Conservation (phyloP, 192 early-diverging fungal species). For the Diversispora eburnea region DNA sequence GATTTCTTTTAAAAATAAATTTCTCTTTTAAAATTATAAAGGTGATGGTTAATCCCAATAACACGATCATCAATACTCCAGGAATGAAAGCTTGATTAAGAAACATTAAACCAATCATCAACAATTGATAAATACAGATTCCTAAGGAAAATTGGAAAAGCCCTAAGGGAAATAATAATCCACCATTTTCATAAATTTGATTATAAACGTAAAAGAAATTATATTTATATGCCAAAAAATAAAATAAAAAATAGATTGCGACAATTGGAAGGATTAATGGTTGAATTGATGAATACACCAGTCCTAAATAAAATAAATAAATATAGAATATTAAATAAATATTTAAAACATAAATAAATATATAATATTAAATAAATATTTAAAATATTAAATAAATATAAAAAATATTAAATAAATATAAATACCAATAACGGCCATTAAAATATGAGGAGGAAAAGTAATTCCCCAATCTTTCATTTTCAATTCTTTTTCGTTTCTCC, state of each 20-base stretch:
- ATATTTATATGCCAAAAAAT: constrained; percentile 74
- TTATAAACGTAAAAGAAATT: constrained; percentile 79
- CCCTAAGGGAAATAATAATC: constrained; percentile 58
- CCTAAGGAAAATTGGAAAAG: constrained; percentile 63
- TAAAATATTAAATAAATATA: neutral
- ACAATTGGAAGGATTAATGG: constrained; percentile 79
- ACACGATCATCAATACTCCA: constrained; percentile 23
- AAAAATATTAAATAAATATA: constrained; percentile 20
- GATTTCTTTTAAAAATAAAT: constrained; percentile 7
- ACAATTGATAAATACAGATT: constrained; percentile 69
- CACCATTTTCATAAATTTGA: constrained; percentile 53
- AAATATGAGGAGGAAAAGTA: constrained; percentile 61
- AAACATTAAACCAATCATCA: constrained; percentile 69
- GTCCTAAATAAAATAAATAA: constrained; percentile 45
- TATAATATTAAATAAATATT: neutral
- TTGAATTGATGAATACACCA: constrained; percentile 77
- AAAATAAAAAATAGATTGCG: constrained; percentile 66
- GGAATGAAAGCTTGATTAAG: constrained; percentile 49
- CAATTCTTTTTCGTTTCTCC: constrained; percentile 47
- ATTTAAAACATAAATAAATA: neutral
- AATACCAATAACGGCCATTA: constrained; percentile 53
- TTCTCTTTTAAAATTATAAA: neutral
- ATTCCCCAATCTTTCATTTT: constrained; percentile 53
- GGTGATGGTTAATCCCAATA: neutral
- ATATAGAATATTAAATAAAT: neutral